Percentiles rank a stretch among this genome's conserved stretches.
Evolutionary conservation across 768 basidiomycete genomes (phyloP).

Genomic region (Lactarius trivialis): DNA sequence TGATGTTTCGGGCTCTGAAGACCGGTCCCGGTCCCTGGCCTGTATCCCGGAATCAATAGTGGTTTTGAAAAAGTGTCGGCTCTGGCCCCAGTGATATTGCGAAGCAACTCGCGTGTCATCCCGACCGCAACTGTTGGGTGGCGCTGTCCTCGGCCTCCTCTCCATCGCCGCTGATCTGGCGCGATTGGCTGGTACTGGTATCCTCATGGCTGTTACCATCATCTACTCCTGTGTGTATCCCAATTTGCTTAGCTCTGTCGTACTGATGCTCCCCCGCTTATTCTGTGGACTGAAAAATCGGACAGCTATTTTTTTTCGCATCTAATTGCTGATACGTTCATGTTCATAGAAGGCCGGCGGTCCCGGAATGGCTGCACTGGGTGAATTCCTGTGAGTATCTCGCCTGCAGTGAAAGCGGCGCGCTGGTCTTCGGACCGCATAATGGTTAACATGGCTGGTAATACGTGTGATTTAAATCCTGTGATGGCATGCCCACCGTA

Average conservation of each 20-base stretch:
- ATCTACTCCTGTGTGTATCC: slow-evolving; percentile 63
- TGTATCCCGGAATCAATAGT: no score
- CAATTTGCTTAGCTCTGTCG: background rate
- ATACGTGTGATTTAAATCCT: background rate
- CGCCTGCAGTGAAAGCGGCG: background rate
- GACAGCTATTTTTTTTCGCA: slow-evolving; percentile 46
- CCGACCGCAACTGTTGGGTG: slow-evolving; percentile 97
- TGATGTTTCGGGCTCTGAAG: slow-evolving; percentile 94
- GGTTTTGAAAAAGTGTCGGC: no score
- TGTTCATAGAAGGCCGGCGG: slow-evolving; percentile 59
- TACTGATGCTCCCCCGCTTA: background rate
- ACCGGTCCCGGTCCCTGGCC: no score
- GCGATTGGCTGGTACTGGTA: slow-evolving; percentile 93
- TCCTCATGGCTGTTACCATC: slow-evolving; percentile 96
- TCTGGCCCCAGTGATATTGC: slow-evolving; percentile 93
- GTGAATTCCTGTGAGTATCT: slow-evolving; percentile 59
- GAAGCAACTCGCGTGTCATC: slow-evolving; percentile 91
- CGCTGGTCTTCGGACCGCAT: background rate
- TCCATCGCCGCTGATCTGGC: slow-evolving; percentile 92
- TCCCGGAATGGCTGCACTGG: slow-evolving; percentile 74
- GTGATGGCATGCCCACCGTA: background rate
- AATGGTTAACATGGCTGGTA: background rate
- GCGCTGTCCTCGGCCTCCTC: slow-evolving; percentile 87
- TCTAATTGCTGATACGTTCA: background rate
- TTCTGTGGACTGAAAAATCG: slow-evolving; percentile 84